Evolutionary conservation across 805 yeast species (phyloP).

Genomic region (Wickerhamiella vanderwaltii): DNA sequence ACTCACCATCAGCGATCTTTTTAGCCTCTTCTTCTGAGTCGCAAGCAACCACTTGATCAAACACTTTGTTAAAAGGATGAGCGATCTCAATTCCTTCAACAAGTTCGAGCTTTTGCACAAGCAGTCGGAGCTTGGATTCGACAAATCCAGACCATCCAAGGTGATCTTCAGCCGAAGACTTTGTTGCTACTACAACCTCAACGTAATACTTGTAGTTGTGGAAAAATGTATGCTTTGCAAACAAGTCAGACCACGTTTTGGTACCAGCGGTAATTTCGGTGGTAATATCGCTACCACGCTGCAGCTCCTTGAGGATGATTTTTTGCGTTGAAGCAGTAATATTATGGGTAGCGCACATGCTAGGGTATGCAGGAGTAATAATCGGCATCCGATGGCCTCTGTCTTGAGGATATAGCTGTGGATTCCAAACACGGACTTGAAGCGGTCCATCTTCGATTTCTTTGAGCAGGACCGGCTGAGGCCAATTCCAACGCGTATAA

Average conservation of each 20-base stretch:
- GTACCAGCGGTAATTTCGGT: conserved; percentile 53
- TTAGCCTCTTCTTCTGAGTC: conserved; percentile 43
- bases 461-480: conserved; percentile 88
- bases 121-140: conserved; percentile 69
- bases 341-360: conserved; percentile 98
- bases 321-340: conserved; percentile 79
- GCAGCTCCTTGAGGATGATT: conserved; percentile 66
- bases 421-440: conserved; percentile 96
- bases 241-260: conserved; percentile 61
- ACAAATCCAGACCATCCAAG: conserved; percentile 86
- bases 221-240: conserved; percentile 73
- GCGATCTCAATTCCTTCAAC: conserved; percentile 67
- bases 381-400: conserved; percentile 92
- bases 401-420: conserved; percentile 78
- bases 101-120: conserved; percentile 75
- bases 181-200: conserved; percentile 67
- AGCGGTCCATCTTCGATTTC: conserved; percentile 95
- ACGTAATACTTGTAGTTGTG: conserved; percentile 74
- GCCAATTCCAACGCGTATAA: conserved; percentile 90
- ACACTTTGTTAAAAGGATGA: conserved; percentile 79
- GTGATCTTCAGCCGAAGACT: conserved; percentile 67
- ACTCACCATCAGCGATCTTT: conserved; percentile 49
- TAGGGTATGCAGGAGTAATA: conserved; percentile 94
- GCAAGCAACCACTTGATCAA: conserved; percentile 43
- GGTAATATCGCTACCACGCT: conserved; percentile 62